Base-by-base conservation (phyloP, 208 protist genomes). In the Leishmania mexicana region DNA sequence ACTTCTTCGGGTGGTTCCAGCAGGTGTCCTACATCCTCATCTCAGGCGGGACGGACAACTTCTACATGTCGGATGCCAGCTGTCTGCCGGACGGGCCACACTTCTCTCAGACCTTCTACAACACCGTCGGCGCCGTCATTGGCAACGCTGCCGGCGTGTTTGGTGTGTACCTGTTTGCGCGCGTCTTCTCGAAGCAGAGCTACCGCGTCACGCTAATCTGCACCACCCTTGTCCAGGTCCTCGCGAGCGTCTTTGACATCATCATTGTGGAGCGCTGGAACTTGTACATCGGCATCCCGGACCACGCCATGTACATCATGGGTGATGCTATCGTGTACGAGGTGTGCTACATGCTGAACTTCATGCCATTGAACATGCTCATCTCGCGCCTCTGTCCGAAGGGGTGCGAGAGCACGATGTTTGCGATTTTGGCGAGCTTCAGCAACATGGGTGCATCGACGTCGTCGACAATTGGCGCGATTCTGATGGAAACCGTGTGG, bases 361-460 rank as follows among this genome's bases (percentile, higher is more conserved):
- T 81, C 70, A 95, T 96, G 90, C 90, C 93, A 21, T 49, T 83
- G 70, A 84, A 93, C 28, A 89, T 96, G 38, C 87, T 97, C 17
- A 90, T 95, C 75, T 91, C 93, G 1, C 90, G 92, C 45, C 79
- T 97, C 6, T 96, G 90, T 81, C 93, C 93, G 10, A 85, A 85
- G 49, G 92, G 91, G 17, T 88, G 85, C 53, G 94, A 97, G 81
- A 89, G 86, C 60, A 95, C 90, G 68, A 84, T 96, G 70, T 95
- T 89, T 57, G 88, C 94, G 2, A 76, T 96, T 24, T 83, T 97
- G 31, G 94, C 92, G 28, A 93, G 92, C 38, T 94, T 92, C 72
- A 81, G 88, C 57, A 95, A 95, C 83, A 83, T 97, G 68, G 94
- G 92, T 21, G 67, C 70, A 49, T 83, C 82, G n/a, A 88, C 90